These are phyloP conservation scores for Penicillium polonicum DNA, from an alignment of 2,329 filamentous ascomycete species.

Conservation along the genomic window DNA sequence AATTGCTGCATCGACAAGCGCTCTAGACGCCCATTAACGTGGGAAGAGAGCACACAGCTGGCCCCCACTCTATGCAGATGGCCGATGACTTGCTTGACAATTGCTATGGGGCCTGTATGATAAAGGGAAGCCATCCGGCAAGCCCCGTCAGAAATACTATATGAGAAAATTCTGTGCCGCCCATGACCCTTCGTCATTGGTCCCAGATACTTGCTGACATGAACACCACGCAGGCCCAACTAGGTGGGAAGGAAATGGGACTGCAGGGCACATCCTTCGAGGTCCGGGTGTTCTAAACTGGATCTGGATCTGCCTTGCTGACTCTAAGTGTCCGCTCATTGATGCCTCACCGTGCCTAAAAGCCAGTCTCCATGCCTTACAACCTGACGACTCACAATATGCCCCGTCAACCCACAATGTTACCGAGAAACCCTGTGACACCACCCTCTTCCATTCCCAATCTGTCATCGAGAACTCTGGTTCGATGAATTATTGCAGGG, in stretches of 20 bases:
- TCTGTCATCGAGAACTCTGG: not conserved
- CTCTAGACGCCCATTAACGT: conserved; percentile 32
- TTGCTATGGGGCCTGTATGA: conserved; percentile 11
- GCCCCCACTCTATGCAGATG: conserved; percentile 19
- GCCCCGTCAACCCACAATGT: conserved; percentile 18
- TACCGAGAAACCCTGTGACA: conserved; percentile 23
- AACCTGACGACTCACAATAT: conserved; percentile 25
- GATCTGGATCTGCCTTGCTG: conserved; percentile 1
- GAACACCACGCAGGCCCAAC: conserved; percentile 9
- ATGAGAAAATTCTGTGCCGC: conserved; percentile 5
- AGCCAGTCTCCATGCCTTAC: conserved; percentile 21
- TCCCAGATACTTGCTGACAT: conserved; percentile 20
- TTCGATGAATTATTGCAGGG: not conserved
- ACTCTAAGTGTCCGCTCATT: not conserved
- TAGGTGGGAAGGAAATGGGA: conserved; percentile 1
- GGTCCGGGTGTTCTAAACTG: conserved; percentile 5
- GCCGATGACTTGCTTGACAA: conserved; percentile 21
- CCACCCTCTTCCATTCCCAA: conserved; percentile 15
- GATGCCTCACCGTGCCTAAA: conserved; percentile 11
- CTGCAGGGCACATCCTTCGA: conserved; percentile 15
- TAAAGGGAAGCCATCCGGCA: conserved; percentile 11
- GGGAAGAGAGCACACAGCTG: conserved; percentile 9
- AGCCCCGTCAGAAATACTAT: conserved; percentile 15
- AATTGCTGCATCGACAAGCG: conserved; percentile 30
- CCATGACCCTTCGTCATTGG: conserved; percentile 19